Percentiles rank a stretch among this genome's conserved stretches.
phyloP scores from a whole-genome alignment of 2,329 filamentous ascomycete species.

The Verticillium dahliae region DNA sequence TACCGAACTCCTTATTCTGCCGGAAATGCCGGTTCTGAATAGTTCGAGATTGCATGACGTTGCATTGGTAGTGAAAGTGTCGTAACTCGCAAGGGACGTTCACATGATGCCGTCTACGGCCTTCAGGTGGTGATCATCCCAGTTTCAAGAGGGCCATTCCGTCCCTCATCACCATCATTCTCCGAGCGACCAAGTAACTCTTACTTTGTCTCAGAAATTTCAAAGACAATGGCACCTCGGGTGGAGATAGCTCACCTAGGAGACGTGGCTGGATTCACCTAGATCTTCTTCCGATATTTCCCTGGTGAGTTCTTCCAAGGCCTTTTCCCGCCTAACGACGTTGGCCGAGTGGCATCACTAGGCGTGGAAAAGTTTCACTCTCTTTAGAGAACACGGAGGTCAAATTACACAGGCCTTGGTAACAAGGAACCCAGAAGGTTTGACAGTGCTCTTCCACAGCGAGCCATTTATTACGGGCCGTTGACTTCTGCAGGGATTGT shows the following conservation, averaged over 20 bases:
- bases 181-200: too few relatives aligned
- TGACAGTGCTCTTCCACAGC: too few relatives aligned
- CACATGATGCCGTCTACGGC: too few relatives aligned
- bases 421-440: conserved; percentile 6
- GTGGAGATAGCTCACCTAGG: conserved; percentile 4
- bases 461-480: not conserved
- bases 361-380: conserved; percentile 4
- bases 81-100: too few relatives aligned
- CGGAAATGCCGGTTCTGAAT: too few relatives aligned
- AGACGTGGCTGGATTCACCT: conserved; percentile 6
- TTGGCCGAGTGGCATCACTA: conserved; percentile 7
- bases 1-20: too few relatives aligned
- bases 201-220: too few relatives aligned
- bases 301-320: conserved; percentile 7
- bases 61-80: too few relatives aligned
- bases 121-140: too few relatives aligned
- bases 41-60: too few relatives aligned
- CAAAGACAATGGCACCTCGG: not conserved
- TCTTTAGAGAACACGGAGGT: conserved; percentile 1
- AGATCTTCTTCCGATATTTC: conserved; percentile 9
- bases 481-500: not conserved
- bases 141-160: too few relatives aligned
- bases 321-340: conserved; percentile 6
- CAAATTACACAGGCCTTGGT: conserved; percentile 8
- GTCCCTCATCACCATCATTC: too few relatives aligned